A percentile compares a stretch with the other conserved stretches of the same genome.
Conservation (phyloP, 345 rosid genomes). For the Eucalyptus shirleyi region DNA sequence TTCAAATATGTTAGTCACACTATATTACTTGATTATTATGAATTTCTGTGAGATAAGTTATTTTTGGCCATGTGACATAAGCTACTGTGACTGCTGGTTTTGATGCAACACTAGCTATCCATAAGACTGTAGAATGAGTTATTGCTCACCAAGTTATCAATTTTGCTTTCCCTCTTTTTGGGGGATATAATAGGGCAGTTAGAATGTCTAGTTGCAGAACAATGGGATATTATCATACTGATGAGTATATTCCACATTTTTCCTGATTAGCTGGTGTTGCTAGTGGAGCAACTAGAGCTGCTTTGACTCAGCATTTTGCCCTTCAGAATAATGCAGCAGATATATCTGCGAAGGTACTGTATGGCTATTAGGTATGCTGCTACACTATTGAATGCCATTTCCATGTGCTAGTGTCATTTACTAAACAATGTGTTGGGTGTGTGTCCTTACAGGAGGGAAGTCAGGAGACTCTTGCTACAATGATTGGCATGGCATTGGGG, state of each 20-base stretch:
- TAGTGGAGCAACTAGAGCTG: constrained; percentile 98
- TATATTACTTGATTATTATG: not conserved
- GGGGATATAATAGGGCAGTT: not conserved
- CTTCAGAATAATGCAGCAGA: constrained; percentile 94
- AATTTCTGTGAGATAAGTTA: not conserved
- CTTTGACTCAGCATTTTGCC: constrained; percentile 93
- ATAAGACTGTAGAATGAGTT: not conserved
- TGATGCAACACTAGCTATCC: not conserved
- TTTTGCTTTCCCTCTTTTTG: not conserved
- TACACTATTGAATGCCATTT: not conserved
- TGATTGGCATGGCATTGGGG: constrained; percentile 91
- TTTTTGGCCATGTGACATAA: not conserved
- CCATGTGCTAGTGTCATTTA: not conserved
- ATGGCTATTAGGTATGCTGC: not conserved
- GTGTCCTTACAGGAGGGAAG: constrained; percentile 63
- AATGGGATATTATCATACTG: not conserved
- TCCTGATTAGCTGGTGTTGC: constrained; percentile 79
- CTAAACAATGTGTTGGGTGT: not conserved
- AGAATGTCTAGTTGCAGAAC: not conserved
- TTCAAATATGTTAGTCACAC: not conserved
- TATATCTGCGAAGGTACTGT: constrained; percentile 77
- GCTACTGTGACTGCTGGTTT: not conserved
- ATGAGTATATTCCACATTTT: not conserved
- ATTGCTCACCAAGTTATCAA: not conserved
- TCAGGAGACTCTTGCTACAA: constrained; percentile 92